Conservation (phyloP, 352 stramenopile species). For the Peronospora destructor region DNA sequence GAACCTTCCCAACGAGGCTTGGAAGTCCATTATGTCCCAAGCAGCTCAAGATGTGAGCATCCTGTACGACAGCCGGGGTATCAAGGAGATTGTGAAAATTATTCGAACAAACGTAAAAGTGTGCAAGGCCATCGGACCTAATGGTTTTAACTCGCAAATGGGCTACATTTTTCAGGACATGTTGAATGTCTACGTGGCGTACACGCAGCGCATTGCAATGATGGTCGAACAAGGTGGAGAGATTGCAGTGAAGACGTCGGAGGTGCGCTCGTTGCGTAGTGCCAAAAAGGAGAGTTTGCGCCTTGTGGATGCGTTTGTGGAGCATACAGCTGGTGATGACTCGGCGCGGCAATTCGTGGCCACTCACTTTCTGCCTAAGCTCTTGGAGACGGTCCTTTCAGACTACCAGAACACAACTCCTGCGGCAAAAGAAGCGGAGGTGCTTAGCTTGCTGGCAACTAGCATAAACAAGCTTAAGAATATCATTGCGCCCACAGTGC, state of each 20-base stretch:
- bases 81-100: conserved; percentile 96
- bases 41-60: conserved; percentile 70
- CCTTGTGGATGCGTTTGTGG: conserved; percentile 95
- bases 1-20: conserved; percentile 91
- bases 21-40: conserved; percentile 82
- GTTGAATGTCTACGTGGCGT: conserved; percentile 98
- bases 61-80: conserved; percentile 63
- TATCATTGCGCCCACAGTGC: conserved; percentile 78
- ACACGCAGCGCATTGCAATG: conserved; percentile 93
- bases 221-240: conserved; percentile 88
- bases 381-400: conserved; percentile 94
- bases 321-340: conserved; percentile 70
- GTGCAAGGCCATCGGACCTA: conserved; percentile 90
- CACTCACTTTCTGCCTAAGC: conserved; percentile 93
- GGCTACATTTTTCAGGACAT: conserved; percentile 97
- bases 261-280: conserved; percentile 89
- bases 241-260: conserved; percentile 91
- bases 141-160: conserved; percentile 96
- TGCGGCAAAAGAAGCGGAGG: conserved; percentile 83
- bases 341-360: conserved; percentile 75
- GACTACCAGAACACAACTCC: conserved; percentile 90
- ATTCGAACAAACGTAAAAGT: conserved; percentile 96
- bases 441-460: conserved; percentile 93
- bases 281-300: conserved; percentile 96
- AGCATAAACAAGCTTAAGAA: conserved; percentile 96